These are phyloP conservation scores for Kwoniella heveanensis DNA, from an alignment of 768 basidiomycete species.

Conservation along the genomic window DNA sequence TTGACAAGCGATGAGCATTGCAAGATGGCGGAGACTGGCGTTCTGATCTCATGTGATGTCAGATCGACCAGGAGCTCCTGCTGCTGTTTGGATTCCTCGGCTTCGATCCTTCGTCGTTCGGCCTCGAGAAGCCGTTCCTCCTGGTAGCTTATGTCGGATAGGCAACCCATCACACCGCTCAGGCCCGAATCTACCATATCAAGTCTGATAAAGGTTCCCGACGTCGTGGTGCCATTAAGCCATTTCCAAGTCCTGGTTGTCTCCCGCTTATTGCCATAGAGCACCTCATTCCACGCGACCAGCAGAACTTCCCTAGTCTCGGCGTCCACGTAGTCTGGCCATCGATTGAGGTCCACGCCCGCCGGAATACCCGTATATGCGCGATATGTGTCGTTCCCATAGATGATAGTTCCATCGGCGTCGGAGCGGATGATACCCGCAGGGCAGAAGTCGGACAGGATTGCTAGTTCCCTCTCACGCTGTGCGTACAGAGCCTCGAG, in stretches of 20 bases:
- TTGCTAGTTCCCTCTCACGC: conserved; percentile 30
- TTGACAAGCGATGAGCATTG: conserved; percentile 40
- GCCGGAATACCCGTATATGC: conserved; percentile 8
- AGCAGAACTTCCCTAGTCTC: conserved; percentile 17
- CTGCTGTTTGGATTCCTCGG: conserved; percentile 37
- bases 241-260: conserved; percentile 32
- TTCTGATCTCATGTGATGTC: conserved; percentile 48
- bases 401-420: conserved; percentile 25
- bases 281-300: conserved; percentile 22
- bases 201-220: conserved; percentile 31
- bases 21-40: conserved; percentile 47
- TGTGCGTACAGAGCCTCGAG: conserved; percentile 32
- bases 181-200: conserved; percentile 27
- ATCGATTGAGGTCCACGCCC: conserved; percentile 19
- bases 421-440: conserved; percentile 33
- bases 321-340: conserved; percentile 18
- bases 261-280: conserved; percentile 22
- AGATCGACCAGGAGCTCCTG: conserved; percentile 51
- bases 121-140: conserved; percentile 29
- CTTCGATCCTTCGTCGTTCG: conserved; percentile 28
- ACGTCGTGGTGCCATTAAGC: conserved; percentile 26
- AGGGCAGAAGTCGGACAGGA: conserved; percentile 34
- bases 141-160: conserved; percentile 34
- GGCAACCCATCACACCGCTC: conserved; percentile 31
- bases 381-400: conserved; percentile 24